phyloP scores from a whole-genome alignment of 345 rosid genomes.

The Orychophragmus violaceus region DNA sequence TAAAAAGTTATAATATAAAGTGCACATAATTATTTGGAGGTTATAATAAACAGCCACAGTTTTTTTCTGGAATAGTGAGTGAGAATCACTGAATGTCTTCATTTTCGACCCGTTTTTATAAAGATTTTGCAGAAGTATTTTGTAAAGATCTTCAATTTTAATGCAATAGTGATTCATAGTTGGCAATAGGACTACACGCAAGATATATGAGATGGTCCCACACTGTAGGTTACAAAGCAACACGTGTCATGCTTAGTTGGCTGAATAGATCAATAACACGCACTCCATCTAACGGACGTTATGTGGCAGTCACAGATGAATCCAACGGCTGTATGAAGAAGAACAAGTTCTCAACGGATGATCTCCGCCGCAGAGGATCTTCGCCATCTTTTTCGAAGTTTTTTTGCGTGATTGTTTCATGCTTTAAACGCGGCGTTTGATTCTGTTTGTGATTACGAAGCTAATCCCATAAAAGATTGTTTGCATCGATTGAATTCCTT shows the following conservation, averaged over 20 bases:
- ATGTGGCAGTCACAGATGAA: neutral
- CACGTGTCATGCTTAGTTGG: conserved; percentile 15
- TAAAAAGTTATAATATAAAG: too few relatives aligned
- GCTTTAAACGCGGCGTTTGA: neutral
- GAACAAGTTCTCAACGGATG: neutral
- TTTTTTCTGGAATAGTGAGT: too few relatives aligned
- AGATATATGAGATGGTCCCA: neutral
- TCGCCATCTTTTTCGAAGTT: neutral
- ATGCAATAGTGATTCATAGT: neutral
- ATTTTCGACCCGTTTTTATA: neutral
- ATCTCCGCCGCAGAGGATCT: neutral
- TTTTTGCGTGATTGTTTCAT: conserved; percentile 6
- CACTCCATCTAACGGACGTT: neutral
- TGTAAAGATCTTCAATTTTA: neutral
- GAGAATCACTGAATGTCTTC: neutral
- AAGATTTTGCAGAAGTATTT: neutral
- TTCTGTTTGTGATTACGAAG: neutral
- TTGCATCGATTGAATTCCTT: neutral
- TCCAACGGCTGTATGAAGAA: neutral
- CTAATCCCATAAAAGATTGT: conserved; percentile 14
- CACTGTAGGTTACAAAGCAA: neutral
- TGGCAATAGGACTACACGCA: neutral
- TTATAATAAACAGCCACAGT: too few relatives aligned
- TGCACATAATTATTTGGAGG: too few relatives aligned
- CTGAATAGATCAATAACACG: too few relatives aligned